A percentile compares a stretch with the other conserved stretches of the same genome.
Evolutionary conservation across 345 rosid genomes (phyloP).

Genomic region (Rhodamnia argentea): DNA sequence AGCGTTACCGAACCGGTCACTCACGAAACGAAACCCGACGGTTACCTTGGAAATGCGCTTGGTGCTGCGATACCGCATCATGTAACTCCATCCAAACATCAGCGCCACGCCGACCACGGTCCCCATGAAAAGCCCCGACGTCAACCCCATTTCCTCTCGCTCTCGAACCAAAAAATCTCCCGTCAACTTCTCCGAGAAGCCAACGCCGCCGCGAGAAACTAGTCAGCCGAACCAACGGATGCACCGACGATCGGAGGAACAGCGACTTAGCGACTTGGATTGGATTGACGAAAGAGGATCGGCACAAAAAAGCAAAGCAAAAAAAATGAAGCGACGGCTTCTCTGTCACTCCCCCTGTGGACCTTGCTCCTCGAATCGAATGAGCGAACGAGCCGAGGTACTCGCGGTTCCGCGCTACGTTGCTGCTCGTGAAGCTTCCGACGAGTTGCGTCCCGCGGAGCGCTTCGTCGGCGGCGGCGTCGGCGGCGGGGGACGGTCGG

Average conservation of each 20-base stretch:
- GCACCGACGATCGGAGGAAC: background rate
- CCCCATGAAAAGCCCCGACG: conserved; percentile 78
- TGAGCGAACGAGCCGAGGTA: background rate
- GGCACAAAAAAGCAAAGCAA: background rate
- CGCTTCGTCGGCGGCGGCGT: background rate
- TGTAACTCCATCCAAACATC: conserved; percentile 92
- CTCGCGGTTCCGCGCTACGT: background rate
- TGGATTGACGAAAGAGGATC: background rate
- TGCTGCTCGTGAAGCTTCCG: background rate
- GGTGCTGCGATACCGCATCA: conserved; percentile 76
- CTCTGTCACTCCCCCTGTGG: background rate
- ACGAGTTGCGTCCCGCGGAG: background rate
- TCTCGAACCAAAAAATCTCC: background rate
- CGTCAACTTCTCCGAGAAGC: background rate
- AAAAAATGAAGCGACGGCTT: background rate
- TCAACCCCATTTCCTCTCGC: conserved; percentile 52
- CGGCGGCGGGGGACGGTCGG: background rate
- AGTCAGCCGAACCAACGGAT: background rate
- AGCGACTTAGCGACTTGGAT: background rate
- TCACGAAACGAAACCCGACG: background rate
- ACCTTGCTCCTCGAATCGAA: background rate
- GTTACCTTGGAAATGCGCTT: conserved; percentile 77
- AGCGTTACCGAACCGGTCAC: background rate
- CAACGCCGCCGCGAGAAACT: background rate
- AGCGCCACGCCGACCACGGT: conserved; percentile 66